These are phyloP conservation scores for Scedosporium boydii DNA, from an alignment of 2,329 filamentous ascomycete genomes.

Conservation along the genomic window DNA sequence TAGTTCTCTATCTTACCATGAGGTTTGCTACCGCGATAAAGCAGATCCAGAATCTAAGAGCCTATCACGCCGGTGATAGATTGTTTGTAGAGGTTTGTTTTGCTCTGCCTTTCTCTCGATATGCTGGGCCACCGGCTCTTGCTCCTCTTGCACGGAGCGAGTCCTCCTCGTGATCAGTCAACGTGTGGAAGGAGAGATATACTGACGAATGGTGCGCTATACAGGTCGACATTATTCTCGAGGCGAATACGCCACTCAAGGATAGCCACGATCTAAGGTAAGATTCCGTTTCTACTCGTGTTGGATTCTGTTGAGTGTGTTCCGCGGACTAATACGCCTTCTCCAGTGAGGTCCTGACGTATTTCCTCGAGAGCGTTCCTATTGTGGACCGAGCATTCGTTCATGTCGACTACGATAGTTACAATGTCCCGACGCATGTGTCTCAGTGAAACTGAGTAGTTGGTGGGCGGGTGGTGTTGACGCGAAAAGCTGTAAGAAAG, in stretches of 20 bases:
- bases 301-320: neutral
- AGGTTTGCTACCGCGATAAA: slow-evolving; percentile 82
- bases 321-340: neutral
- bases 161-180: no score
- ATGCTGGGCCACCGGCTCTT: no score
- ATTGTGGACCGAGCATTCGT: slow-evolving; percentile 67
- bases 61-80: slow-evolving; percentile 79
- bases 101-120: slow-evolving; percentile 15
- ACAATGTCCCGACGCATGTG: slow-evolving; percentile 53
- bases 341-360: slow-evolving; percentile 60
- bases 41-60: slow-evolving; percentile 75
- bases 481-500: neutral
- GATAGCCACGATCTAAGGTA: slow-evolving; percentile 64
- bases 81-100: slow-evolving; percentile 52
- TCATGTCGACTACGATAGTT: slow-evolving; percentile 54
- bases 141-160: no score
- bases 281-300: neutral
- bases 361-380: slow-evolving; percentile 76
- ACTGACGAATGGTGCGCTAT: no score
- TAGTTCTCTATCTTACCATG: slow-evolving; percentile 80
- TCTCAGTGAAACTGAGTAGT: slow-evolving; percentile 14
- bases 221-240: slow-evolving; percentile 72
- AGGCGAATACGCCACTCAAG: slow-evolving; percentile 63
- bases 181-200: no score
- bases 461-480: slow-evolving; percentile 19